Percentiles rank a stretch among this genome's conserved stretches.
These are phyloP conservation scores for Aspergillus asperescens DNA, from an alignment of 495 filamentous ascomycete species.

Conservation along the genomic window DNA sequence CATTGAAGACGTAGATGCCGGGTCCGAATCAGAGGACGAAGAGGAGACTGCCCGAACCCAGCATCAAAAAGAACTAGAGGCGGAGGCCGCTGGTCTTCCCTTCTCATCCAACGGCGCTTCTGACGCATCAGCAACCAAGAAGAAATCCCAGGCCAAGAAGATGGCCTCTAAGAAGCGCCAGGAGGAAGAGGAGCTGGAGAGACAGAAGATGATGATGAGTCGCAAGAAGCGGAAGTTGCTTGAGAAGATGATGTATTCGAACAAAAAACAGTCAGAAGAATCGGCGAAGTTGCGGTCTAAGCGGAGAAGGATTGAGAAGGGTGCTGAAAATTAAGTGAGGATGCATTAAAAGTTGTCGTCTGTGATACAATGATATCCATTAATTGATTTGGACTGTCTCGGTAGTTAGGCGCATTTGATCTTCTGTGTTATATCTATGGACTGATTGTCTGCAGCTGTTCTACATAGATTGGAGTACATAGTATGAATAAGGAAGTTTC, in stretches of 20 bases:
- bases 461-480: slow-evolving; percentile 4
- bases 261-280: slow-evolving; percentile 77
- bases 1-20: slow-evolving; percentile 38
- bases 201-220: slow-evolving; percentile 88
- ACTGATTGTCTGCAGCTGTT: not conserved
- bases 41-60: slow-evolving; percentile 48
- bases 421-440: slow-evolving; percentile 6
- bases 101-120: slow-evolving; percentile 35
- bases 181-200: slow-evolving; percentile 77
- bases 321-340: slow-evolving; percentile 26
- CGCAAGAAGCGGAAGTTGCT: slow-evolving; percentile 85
- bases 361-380: slow-evolving; percentile 27
- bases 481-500: not conserved
- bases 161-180: slow-evolving; percentile 61
- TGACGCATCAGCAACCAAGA: slow-evolving; percentile 41
- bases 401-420: slow-evolving; percentile 19
- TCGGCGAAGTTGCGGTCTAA: slow-evolving; percentile 70
- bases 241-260: slow-evolving; percentile 88
- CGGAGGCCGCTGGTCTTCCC: slow-evolving; percentile 64
- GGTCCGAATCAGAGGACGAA: slow-evolving; percentile 48
- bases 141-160: slow-evolving; percentile 63
- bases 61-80: slow-evolving; percentile 85
- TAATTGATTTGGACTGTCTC: slow-evolving; percentile 17
- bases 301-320: slow-evolving; percentile 83
- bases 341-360: slow-evolving; percentile 20